Conservation (phyloP, 1,284 basidiomycete species). For the Athelia psychrophila region DNA sequence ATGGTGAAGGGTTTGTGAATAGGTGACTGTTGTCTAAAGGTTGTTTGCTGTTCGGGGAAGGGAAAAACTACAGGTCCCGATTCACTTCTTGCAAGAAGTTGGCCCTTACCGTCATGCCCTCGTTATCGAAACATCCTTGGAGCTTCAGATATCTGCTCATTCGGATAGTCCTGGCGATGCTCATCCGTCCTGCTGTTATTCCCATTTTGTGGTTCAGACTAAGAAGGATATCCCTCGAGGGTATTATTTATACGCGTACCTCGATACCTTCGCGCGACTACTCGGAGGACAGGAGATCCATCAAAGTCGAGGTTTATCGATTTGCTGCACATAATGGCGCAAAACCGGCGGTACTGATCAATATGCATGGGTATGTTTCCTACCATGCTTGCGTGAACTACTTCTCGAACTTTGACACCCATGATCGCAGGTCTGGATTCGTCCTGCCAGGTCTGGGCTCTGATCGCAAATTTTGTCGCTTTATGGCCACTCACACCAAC, state of each 20-base stretch:
- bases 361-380: not conserved
- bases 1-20: too few species aligned
- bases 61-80: too few species aligned
- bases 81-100: not conserved
- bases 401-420: not conserved
- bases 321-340: not conserved
- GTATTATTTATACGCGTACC: not conserved
- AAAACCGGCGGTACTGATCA: not conserved
- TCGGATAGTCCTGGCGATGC: not conserved
- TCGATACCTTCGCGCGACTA: not conserved
- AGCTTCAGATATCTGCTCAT: not conserved
- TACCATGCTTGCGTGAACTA: not conserved
- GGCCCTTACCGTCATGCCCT: not conserved
- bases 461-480: not conserved
- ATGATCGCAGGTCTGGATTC: not conserved
- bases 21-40: too few species aligned
- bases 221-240: not conserved
- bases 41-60: too few species aligned
- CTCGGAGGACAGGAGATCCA: not conserved
- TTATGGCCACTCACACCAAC: not conserved
- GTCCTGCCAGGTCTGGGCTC: not conserved
- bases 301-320: not conserved
- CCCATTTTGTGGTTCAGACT: not conserved
- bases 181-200: not conserved
- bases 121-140: not conserved